Conservation (phyloP, 2,329 filamentous ascomycete genomes). For the Sordariomycetes sp. region DNA sequence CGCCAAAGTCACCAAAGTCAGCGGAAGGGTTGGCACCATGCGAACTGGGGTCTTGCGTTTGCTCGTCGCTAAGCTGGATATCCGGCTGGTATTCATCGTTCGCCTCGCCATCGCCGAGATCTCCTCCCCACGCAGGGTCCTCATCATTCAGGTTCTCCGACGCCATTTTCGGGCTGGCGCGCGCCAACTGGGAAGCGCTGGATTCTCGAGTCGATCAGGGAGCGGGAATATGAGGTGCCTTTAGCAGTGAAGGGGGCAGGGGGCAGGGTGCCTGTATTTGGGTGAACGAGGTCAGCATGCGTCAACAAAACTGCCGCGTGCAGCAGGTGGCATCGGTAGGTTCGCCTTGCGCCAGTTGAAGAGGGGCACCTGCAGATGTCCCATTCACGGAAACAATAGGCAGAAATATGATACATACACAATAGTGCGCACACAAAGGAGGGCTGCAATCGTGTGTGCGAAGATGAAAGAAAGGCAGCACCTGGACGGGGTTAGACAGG, state of each 20-base stretch:
- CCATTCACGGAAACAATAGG: no score
- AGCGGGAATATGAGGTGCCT: neutral
- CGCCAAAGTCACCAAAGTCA: slow-evolving; percentile 37
- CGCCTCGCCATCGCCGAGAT: slow-evolving; percentile 25
- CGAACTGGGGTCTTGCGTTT: slow-evolving; percentile 35
- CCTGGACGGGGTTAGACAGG: neutral
- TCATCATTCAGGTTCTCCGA: slow-evolving; percentile 1
- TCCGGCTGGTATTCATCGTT: slow-evolving; percentile 18
- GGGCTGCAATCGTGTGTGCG: no score
- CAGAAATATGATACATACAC: no score
- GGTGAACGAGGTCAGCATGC: no score
- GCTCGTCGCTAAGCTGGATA: slow-evolving; percentile 43
- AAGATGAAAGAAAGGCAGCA: no score
- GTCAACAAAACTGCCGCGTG: no score
- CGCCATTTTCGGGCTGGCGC: neutral
- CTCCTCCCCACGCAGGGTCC: slow-evolving; percentile 27
- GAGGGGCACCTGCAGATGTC: no score
- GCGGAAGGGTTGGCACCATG: slow-evolving; percentile 31
- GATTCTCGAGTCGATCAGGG: neutral
- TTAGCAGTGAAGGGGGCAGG: neutral
- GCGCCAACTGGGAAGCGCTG: neutral
- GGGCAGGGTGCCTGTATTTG: no score
- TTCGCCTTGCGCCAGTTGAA: no score
- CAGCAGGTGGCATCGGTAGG: neutral
- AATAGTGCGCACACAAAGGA: no score